phyloP scores from a whole-genome alignment of 2,329 filamentous ascomycete species.

The Claviceps fusiformis region DNA sequence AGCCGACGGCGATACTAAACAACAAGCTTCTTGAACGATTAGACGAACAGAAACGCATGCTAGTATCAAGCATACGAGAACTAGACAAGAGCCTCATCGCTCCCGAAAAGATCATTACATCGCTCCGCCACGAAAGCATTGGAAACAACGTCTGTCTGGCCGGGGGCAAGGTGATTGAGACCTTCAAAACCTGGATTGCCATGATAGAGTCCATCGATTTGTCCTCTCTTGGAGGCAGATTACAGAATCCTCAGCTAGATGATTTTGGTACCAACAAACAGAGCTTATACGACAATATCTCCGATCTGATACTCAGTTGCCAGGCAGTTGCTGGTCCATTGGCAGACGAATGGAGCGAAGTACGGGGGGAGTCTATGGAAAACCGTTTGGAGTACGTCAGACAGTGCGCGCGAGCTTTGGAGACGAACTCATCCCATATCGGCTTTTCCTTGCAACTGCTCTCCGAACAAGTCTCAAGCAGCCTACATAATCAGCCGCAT shows the following conservation, averaged over 20 bases:
- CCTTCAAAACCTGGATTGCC: constrained; percentile 79
- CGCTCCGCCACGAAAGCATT: constrained; percentile 63
- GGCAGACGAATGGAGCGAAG: constrained; percentile 88
- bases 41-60: constrained; percentile 72
- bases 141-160: constrained; percentile 71
- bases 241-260: constrained; percentile 71
- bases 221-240: constrained; percentile 59
- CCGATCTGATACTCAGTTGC: constrained; percentile 74
- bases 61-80: constrained; percentile 74
- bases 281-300: constrained; percentile 82
- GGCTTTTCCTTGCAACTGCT: constrained; percentile 79
- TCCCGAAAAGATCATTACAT: constrained; percentile 69
- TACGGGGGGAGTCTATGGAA: constrained; percentile 81
- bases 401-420: constrained; percentile 63
- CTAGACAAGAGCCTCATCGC: constrained; percentile 72
- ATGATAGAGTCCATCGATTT: constrained; percentile 88
- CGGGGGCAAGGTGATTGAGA: constrained; percentile 69
- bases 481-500: constrained; percentile 26
- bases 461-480: constrained; percentile 61
- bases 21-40: constrained; percentile 65
- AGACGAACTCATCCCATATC: constrained; percentile 76
- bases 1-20: constrained; percentile 65
- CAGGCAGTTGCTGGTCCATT: constrained; percentile 86
- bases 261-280: constrained; percentile 91
- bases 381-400: constrained; percentile 72